Base-by-base conservation (phyloP, 2,329 filamentous ascomycete species). In the Botrytis pseudocinerea region DNA sequence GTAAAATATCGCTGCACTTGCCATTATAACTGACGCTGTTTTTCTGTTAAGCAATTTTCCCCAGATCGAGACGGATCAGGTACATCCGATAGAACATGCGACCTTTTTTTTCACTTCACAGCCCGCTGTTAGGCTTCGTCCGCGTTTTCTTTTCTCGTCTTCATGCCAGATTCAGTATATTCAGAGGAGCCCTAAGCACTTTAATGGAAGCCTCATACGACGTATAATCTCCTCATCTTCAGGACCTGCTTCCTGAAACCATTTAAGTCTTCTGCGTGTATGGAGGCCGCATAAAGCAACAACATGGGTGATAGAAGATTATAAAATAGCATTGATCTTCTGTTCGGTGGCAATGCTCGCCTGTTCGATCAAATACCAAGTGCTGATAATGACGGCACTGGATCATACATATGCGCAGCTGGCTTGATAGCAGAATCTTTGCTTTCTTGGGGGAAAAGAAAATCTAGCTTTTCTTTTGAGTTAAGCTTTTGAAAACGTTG, bases 71-170 rank as follows among this genome's bases (percentile, higher is more conserved):
- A 32, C 6, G 42, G 44, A 9, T n/a, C 51, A 6, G 32, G 42
- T 8, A 69, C 25, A 5, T 32, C 35, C 22, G n/a, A 32, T 35
- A 16, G 16, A 14, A 51, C 10, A 20, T 54, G 3, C 9, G 4
- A 40, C 28, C 2, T 32, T 14, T 35, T 14, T 18, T 16, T 22
- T 40, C 0, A 8, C 16, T 20, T n/a, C n/a, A 14, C 12, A 35
- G 3, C 28, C 14, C 35, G 4, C 8, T 1, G 5, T 1, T 20
- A 40, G 1, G 8, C 20, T 5, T 12, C 20, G 4, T 28, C 16
- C 8, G n/a, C 22, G 5, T 0, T 40, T 28, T 2, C 1, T 46
- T 3, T 35, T 44, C 10, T 6, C 14, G 14, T n/a, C 35, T 42
- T 59, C 20, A 54, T 44, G 42, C 20, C 38, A 59, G 12, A 18